These are phyloP conservation scores for Coemansia sp. DNA, from an alignment of 192 early-diverging fungal species.

Conservation along the genomic window DNA sequence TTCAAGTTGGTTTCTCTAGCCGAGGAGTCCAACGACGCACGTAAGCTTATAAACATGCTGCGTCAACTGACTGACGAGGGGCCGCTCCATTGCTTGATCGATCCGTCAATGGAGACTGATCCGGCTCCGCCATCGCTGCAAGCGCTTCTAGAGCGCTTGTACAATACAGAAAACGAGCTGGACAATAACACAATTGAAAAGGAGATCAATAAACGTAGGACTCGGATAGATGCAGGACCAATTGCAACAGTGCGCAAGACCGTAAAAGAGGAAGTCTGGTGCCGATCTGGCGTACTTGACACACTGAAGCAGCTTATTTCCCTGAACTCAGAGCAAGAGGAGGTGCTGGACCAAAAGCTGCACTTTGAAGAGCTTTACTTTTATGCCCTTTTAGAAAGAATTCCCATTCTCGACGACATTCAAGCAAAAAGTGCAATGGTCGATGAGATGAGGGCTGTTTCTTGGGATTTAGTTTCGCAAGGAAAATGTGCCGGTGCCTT, in stretches of 20 bases:
- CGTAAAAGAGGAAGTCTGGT: constrained; percentile 69
- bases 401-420: constrained; percentile 4
- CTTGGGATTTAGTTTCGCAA: constrained; percentile 22
- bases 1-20: constrained; percentile 58
- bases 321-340: constrained; percentile 5
- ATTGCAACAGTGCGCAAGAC: constrained; percentile 57
- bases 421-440: constrained; percentile 7
- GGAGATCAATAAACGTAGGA: constrained; percentile 66
- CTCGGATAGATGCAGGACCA: constrained; percentile 68
- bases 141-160: constrained; percentile 50
- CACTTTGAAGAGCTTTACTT: constrained; percentile 32
- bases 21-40: constrained; percentile 43
- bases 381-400: constrained; percentile 19
- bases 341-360: constrained; percentile 8
- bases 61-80: constrained; percentile 20
- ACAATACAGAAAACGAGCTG: constrained; percentile 39
- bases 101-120: constrained; percentile 2
- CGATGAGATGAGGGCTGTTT: constrained; percentile 24
- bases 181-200: constrained; percentile 57
- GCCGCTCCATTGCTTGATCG: constrained; percentile 12
- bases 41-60: constrained; percentile 33
- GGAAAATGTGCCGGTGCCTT: constrained; percentile 29
- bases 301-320: constrained; percentile 28
- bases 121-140: constrained; percentile 13
- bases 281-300: constrained; percentile 54